Base-by-base conservation (phyloP, 345 rosid species). In the Toxicodendron radicans region DNA sequence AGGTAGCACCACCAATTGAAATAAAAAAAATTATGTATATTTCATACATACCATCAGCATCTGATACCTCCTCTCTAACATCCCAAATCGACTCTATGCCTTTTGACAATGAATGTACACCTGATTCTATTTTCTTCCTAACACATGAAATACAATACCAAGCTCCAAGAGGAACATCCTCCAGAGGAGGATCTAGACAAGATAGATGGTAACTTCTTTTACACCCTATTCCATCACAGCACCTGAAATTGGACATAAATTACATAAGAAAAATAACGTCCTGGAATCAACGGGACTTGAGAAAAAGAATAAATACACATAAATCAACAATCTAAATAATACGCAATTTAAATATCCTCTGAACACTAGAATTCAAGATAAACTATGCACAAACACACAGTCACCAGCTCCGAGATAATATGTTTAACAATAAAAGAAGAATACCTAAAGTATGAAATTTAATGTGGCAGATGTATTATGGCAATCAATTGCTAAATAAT, bases 21-120 rank as follows among this genome's bases (percentile, higher is more conserved):
- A 7, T 38, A 38, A 38, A 38, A 41, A 41, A 4, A 10, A 54
- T 51, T 10, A 27, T 56, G 54, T 38, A 32, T 17, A n/a, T 10
- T 33, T 56, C 73, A 51, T 3, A 51, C 73, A 63, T 85, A 89
- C 92, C 90, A 38, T 66, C 75, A 57, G 58, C 61, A 79, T 74
- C 79, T 18, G 73, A 66, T 58, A 58, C 61, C 21, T 77, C 83
- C 78, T 86, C 86, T 73, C 80, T 78, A 62, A 65, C 77, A 82
- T 86, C 81, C 86, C 83, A 86, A 59, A 86, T 78, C 49, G 88
- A 81, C 78, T 86, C 90, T n/a, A 86, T 69, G 63, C 86, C 87
- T 54, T 79, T 71, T 56, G 92, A 85, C 63, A 88, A 72, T 27
- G 90, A 75, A 72, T 75, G 76, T 54, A 68, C 82, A 61, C 87